Evolutionary conservation across 2,329 filamentous ascomycete species (phyloP), one percentile per base, ranked within the genome.

Genomic region (Neonectria neomacrospora): DNA sequence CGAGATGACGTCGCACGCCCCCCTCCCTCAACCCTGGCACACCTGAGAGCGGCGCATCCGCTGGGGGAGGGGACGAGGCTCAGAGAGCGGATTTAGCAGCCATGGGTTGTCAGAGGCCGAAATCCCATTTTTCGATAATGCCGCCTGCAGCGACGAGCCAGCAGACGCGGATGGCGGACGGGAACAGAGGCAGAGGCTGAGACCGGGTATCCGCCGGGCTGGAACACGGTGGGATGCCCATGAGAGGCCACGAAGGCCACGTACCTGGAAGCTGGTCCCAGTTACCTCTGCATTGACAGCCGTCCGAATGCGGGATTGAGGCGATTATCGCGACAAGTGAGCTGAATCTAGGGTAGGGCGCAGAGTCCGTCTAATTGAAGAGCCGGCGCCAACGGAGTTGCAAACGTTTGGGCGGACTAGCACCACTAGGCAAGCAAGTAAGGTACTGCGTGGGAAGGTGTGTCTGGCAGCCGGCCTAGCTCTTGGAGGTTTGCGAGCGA

Each of bases 181-280:
- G 59, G 48, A 48, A 48, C 41, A 58, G 54, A 54, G 48, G 34
- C 20, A 50, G 16, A 44, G 47, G 45, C 55, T 18, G 56, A 56
- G 44, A 34, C 54, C 65, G 63, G 68, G 39, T 71, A 71, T 71
- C 71, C 61, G 14, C 48, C 64, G 68, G 70, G 44, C 45, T 58
- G 57, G 41, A 63, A 47, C 39, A 63, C 50, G 39, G 55, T 30
- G 54, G 26, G 47, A 26, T 14, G 14, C 14, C 16, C 14, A 26
- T 50, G 48, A 54, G 30, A 18, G 59, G 51, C 54, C 47, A 58
- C 48, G 48, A 63, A 48, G 54, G 61, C 61, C 54, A 59, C 58
- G 39, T 32, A 58, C 59, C 48, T 63, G 54, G 23, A 47, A 55
- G 63, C 47, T 54, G 61, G 66, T 58, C 60, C 53, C 52, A 54